Evolutionary conservation across 2,329 filamentous ascomycete genomes (phyloP).

Genomic region (Exophiala sideris): DNA sequence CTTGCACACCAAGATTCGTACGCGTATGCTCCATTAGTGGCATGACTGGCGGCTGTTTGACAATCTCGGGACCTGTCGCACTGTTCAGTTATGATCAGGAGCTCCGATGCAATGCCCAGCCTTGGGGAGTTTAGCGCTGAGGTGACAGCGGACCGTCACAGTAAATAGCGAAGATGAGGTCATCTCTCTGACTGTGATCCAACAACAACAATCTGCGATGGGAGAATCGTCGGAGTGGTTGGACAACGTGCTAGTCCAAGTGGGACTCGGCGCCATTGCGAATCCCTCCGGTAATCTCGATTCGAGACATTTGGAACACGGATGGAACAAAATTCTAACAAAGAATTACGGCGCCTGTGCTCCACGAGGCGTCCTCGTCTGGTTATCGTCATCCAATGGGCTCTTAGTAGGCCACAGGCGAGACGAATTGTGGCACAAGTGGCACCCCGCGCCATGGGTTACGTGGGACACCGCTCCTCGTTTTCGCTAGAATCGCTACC

Average conservation of each 20-base stretch:
- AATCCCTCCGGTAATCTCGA: slow-evolving; percentile 21
- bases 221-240: too few relatives aligned
- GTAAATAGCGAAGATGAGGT: neutral
- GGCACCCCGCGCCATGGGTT: neutral
- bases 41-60: neutral
- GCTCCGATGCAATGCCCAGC: slow-evolving; percentile 1
- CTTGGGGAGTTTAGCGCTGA: neutral
- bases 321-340: slow-evolving; percentile 20
- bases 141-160: neutral
- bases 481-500: neutral
- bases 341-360: slow-evolving; percentile 3
- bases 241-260: neutral
- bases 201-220: too few relatives aligned
- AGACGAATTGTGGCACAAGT: slow-evolving; percentile 10
- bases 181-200: neutral
- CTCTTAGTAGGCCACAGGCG: neutral
- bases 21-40: neutral
- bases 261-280: neutral
- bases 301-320: slow-evolving; percentile 22
- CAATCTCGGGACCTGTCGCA: neutral
- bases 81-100: neutral
- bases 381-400: slow-evolving; percentile 2
- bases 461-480: neutral
- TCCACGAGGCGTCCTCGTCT: slow-evolving; percentile 5
- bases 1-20: neutral